These are phyloP conservation scores for Neckera pumila DNA, from an alignment of 225 moss, liverwort and hornwort species.

Conservation along the genomic window DNA sequence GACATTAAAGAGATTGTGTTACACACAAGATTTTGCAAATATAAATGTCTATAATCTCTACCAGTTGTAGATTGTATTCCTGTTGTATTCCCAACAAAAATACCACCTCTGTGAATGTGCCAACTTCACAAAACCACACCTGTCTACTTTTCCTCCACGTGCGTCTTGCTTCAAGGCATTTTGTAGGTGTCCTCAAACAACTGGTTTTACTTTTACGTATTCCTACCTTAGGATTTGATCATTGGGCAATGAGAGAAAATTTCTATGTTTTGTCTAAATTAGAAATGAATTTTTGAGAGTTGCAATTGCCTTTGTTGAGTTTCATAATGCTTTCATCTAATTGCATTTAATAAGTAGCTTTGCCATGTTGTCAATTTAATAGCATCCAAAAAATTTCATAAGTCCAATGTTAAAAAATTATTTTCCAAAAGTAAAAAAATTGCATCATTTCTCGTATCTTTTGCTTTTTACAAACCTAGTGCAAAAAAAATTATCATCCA, in stretches of 20 bases:
- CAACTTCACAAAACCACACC: too few species aligned
- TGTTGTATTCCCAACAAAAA: too few species aligned
- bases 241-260: not conserved
- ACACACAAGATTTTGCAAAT: too few species aligned
- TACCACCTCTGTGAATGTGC: too few species aligned
- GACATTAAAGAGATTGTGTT: too few species aligned
- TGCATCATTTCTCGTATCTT: too few species aligned
- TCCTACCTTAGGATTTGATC: not conserved
- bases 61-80: too few species aligned
- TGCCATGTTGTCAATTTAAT: not conserved
- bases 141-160: too few species aligned
- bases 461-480: accelerated
- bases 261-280: not conserved
- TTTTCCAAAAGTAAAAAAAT: accelerated
- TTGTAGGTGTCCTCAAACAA: too few species aligned
- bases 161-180: too few species aligned
- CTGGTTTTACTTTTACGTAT: too few species aligned
- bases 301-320: accelerated
- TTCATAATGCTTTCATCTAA: not conserved
- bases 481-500: not conserved
- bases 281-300: not conserved
- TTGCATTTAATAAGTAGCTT: accelerated
- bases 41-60: too few species aligned
- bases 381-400: not conserved
- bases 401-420: not conserved